Base-by-base conservation (phyloP, 306 rosid species). In the Quercus aquifolioides region DNA sequence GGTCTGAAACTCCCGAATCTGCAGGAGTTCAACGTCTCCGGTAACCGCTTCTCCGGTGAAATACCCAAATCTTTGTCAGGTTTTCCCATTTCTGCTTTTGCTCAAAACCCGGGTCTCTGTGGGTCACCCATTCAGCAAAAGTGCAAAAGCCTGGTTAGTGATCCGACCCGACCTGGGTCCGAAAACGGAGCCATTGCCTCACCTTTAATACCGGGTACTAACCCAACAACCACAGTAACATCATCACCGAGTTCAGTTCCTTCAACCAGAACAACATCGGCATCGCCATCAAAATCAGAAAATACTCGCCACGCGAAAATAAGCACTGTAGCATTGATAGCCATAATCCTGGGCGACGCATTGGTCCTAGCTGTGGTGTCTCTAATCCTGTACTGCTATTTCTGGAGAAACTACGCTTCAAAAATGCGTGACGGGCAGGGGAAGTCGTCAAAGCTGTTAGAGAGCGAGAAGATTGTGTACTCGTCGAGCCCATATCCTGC, bases 401-500 rank as follows among this genome's bases (percentile, higher is more conserved):
- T 90, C 80, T 86, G 91, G 91, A 70, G 87, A 18, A 88, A 74
- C 76, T 85, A 80, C 33, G 26, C 83, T 0, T 71, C 71, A 4
- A 92, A 87, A 71, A 38, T 80, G 83, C 78, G 87, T 49, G 85
- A 85, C 0, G 87, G 87, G 87, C 4, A 92, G 78, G 70, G 68
- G 86, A 41, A 41, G 20, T 84, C 92, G 20, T 85, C 92, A 12
- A 94, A 89, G 83, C 88, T 91, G 3, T 74, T 85, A 0, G 91
- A 89, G 38, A 84, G 81, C 5, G 98, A 95, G 79, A 95, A 93
- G 86, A 86, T 92, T 0, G 90, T 86, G 4, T 95, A 88, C 81
- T 92, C 99, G 0, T 92, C 99, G 19, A 94, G 97, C 79, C 97
- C 99, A 0, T 94, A 85, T 79, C 93, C 97, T 10, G 54, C 54